Conservation (phyloP, 768 basidiomycete species). For the Dendrothele bispora region DNA sequence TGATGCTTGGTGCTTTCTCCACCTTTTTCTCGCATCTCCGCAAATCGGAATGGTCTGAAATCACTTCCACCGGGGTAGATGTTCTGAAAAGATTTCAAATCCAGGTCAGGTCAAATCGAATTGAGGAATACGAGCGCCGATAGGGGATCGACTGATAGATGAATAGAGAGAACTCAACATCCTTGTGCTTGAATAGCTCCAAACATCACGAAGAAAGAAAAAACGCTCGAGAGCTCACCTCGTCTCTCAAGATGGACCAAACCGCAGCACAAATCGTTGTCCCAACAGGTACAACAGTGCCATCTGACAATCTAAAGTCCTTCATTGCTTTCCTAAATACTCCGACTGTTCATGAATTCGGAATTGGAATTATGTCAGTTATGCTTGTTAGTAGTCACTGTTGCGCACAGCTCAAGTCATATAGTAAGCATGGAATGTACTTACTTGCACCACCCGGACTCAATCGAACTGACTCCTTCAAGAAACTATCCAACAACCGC, state of each 20-base stretch:
- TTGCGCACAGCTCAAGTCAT: too few relatives aligned
- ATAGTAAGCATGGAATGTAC: conserved; percentile 9
- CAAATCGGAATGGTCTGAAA: conserved; percentile 17
- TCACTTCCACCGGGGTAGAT: neutral
- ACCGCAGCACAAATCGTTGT: conserved; percentile 18
- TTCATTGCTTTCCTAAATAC: conserved; percentile 28
- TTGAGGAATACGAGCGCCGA: neutral
- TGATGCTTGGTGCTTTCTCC: conserved; percentile 25
- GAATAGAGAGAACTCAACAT: too few relatives aligned
- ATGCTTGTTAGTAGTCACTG: neutral
- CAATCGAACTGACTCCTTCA: conserved; percentile 33
- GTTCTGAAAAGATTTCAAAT: neutral
- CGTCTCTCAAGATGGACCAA: conserved; percentile 9
- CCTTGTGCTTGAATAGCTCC: too few relatives aligned
- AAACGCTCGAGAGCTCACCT: too few relatives aligned
- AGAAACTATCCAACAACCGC: conserved; percentile 37
- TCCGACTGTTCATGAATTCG: conserved; percentile 16
- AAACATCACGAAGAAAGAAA: too few relatives aligned
- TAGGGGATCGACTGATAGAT: too few relatives aligned
- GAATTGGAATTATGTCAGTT: too few relatives aligned
- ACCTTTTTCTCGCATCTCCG: conserved; percentile 22
- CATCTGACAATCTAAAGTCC: conserved; percentile 34
- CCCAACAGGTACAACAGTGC: conserved; percentile 33
- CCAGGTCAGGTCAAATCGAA: too few relatives aligned
- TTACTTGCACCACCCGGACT: conserved; percentile 26